phyloP scores from a whole-genome alignment of 768 basidiomycete species.

The Crepidotus variabilis region DNA sequence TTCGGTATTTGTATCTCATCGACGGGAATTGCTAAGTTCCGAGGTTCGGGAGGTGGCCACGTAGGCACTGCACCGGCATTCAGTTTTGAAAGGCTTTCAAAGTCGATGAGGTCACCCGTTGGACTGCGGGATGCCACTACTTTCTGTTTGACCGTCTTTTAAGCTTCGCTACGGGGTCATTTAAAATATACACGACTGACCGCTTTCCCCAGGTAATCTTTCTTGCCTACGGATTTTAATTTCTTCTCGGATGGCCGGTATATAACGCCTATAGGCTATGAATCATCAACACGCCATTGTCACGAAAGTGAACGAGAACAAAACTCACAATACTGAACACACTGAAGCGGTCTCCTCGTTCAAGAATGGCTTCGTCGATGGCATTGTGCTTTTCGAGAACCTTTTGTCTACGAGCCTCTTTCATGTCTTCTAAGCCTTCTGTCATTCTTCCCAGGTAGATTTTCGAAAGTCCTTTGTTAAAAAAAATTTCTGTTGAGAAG shows the following conservation, averaged over 20 bases:
- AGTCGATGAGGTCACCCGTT: too few relatives aligned
- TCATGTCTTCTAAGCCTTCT: slow-evolving; percentile 70
- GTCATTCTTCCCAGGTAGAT: slow-evolving; percentile 66
- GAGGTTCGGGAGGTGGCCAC: too few relatives aligned
- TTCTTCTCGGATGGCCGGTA: slow-evolving; percentile 91
- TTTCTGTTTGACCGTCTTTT: too few relatives aligned
- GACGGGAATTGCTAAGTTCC: too few relatives aligned
- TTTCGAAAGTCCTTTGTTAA: slow-evolving; percentile 80
- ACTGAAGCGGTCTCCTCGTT: slow-evolving; percentile 82
- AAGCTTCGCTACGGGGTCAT: too few relatives aligned
- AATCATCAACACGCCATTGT: background rate
- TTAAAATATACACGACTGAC: slow-evolving; percentile 30
- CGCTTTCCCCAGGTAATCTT: slow-evolving; percentile 92
- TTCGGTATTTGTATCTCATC: too few relatives aligned
- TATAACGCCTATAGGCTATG: slow-evolving; percentile 80
- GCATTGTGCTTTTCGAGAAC: slow-evolving; percentile 81
- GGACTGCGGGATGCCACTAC: too few relatives aligned
- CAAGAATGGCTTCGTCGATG: slow-evolving; percentile 86
- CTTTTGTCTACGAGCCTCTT: slow-evolving; percentile 68
- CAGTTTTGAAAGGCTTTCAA: too few relatives aligned
- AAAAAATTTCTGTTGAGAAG: slow-evolving; percentile 83
- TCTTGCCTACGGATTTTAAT: slow-evolving; percentile 79
- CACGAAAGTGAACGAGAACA: background rate
- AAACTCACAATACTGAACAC: slow-evolving; percentile 86
- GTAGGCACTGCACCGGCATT: too few relatives aligned